Base-by-base conservation (phyloP, 345 rosid genomes). In the Citrus mangshanensis region DNA sequence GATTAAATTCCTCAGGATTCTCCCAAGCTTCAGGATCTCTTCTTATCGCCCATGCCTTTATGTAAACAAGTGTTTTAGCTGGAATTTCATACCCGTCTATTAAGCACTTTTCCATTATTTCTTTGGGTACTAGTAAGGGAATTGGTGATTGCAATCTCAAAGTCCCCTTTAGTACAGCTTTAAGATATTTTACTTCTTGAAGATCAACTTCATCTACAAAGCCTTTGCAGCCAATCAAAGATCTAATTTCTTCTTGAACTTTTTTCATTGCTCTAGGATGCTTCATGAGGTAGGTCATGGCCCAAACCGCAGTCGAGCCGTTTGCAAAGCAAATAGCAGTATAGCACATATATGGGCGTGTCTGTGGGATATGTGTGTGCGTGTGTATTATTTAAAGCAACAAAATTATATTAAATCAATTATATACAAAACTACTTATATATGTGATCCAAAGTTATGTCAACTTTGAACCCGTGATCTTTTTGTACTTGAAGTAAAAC, bases 161-260 rank as follows among this genome's bases (percentile, higher is more conserved):
- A 28, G 86, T 80, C 79, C 85, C 91, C 73, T 86, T 88, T 27
- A 85, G 79, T 22, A 87, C 81, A 6, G 89, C 87, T 71, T 82
- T 81, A 35, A 89, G 76, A 76, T 87, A 87, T 0, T 84, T 59
- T 5, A 85, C 67, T n/a, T 25, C 27, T 27, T 70, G 73, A 42
- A 76, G 25, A 14, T 86, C 84, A 7, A 77, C 86, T 81, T 89
- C 89, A 1, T 73, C 54, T 38, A 86, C 80, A n/a, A 82, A 78
- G 1, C 84, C 77, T 66, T 77, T 84, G 14, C 77, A 76, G 13
- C 86, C 79, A 4, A 70, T 9, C 13, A 75, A 4, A 9, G 34
- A 5, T 63, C 86, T 75, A 13, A 84, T 59, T 78, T 86, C 89
- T 16, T 58, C 64, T 42, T 84, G 85, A 72, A 61, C 83, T 78